Base-by-base conservation (phyloP, 23 red algal genomes). In the Gracilaria domingensis region DNA sequence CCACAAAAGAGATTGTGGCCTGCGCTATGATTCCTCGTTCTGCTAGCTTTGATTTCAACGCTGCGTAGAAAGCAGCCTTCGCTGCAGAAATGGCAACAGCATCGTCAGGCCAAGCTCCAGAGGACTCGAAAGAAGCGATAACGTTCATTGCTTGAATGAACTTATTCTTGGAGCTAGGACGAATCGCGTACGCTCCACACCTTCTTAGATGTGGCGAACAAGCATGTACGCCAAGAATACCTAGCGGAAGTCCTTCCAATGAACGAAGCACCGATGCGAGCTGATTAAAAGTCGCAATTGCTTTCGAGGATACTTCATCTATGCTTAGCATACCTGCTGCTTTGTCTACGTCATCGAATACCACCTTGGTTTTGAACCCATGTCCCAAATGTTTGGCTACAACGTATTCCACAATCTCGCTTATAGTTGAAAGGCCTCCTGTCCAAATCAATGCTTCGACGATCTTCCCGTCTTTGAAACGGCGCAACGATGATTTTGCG, bases 401-500 rank as follows among this genome's bases (percentile, higher is more conserved):
- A 16, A 66, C 62, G 38, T 83, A 83, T 53, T 61, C 13, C 30
- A 71, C 64, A 53, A 92, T 92, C 55, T 92, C 89, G 18, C 54
- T 62, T 26, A 92, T 47, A 56, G 80, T 78, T 18, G 61, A 21
- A 13, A 58, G 47, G 12, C 89, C 77, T 2, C 83, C 92, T 4
- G 28, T 79, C 95, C 95, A 96, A 8, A 96, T 81, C 24, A 96
- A 40, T 39, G 95, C 89, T 79, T 96, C 95, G 13, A 81, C 80
- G 32, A 96, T 89, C 64, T 66, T 74, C 12, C 95, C 95, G 73
- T 96, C 88, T n/a, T 88, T 83, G 76, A 92, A 96, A 35, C 95
- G 80, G 16, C 95, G 95, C 16, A 96, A 54, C 20, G 80, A 53
- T 24, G 87, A 66, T 44, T 85, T 85, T 4, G 80, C 36, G 20